Percentiles rank a stretch among this genome's conserved stretches.
Evolutionary conservation across 768 basidiomycete genomes (phyloP).

Genomic region (Lentinus brumalis): DNA sequence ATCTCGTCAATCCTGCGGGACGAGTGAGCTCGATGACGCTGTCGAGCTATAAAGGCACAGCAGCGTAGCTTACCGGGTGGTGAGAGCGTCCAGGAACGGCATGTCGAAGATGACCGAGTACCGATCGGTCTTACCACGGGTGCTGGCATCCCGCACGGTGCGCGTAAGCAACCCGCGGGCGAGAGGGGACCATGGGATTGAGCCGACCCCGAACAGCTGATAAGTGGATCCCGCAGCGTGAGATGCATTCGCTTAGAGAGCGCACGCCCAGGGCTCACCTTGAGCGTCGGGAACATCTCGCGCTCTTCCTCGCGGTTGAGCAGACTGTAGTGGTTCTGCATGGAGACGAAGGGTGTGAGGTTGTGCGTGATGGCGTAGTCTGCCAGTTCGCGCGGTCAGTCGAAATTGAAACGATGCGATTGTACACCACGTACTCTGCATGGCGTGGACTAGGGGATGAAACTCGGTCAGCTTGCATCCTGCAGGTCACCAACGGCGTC

Average conservation of each 20-base stretch:
- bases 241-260: not conserved
- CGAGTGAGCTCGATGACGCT: not conserved
- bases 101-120: not conserved
- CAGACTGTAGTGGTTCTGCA: slow-evolving; percentile 64
- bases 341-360: slow-evolving; percentile 57
- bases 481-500: not conserved
- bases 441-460: too few species aligned
- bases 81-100: not conserved
- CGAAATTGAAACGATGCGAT: too few species aligned
- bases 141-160: slow-evolving; percentile 23
- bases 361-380: slow-evolving; percentile 39
- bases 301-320: slow-evolving; percentile 64
- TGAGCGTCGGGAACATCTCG: slow-evolving; percentile 55
- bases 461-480: too few species aligned
- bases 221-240: too few species aligned
- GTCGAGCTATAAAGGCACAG: not conserved
- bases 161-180: slow-evolving; percentile 35
- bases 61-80: not conserved
- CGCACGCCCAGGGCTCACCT: slow-evolving; percentile 24
- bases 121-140: slow-evolving; percentile 25
- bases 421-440: not conserved
- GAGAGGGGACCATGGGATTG: slow-evolving; percentile 42
- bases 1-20: slow-evolving; percentile 37
- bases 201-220: slow-evolving; percentile 32
- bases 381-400: too few species aligned